Evolutionary conservation across 1,139 yeast genomes (phyloP), one percentile per base, ranked within the genome.

Genomic region (Yamadazyma jaroonii): DNA sequence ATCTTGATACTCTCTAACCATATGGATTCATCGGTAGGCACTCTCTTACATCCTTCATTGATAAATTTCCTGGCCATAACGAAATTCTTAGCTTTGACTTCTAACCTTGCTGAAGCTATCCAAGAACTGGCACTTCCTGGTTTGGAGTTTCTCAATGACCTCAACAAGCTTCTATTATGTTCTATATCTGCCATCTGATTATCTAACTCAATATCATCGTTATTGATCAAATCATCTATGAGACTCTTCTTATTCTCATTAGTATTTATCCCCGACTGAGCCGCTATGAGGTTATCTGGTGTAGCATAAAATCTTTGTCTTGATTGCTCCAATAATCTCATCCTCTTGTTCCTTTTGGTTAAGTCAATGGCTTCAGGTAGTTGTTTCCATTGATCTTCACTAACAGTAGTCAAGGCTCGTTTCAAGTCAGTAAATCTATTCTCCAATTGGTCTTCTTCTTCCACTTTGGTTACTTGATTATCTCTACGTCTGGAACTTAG

Each of bases 351-450:
- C 43, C 79, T 67, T 49, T 83, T 74, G 0, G 98, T 92, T 49
- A 86, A 66, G 60, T 92, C 98, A 2, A 89, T 87, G 0, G 89
- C 94, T 45, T 88, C 96, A 0, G 98, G 97, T 5, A 92, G 56
- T 44, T 67, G 71, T 3, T 77, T 73, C 98, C 98, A 92, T 51
- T 90, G 83, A 2, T 78, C 84, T 14, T 69, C 77, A 2, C 86
- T 69, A 1, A 92, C 76, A 0, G 62, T 47, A 0, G 81, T 66
- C 36, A 90, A 60, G 1, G 74, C 79, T 29, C 82, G 61, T 55
- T 89, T 90, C 44, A 84, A 64, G 50, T 84, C 70, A 2, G 61
- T 37, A 41, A 70, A 69, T 27, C 59, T 49, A 78, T 17, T 46
- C 29, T 52, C 45, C 3, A 50, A 61, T 43, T 38, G 13, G 14